A percentile compares a stretch with the other conserved stretches of the same genome.
These are phyloP conservation scores for Linum lewisii DNA, from an alignment of 345 rosid genomes.

Conservation along the genomic window DNA sequence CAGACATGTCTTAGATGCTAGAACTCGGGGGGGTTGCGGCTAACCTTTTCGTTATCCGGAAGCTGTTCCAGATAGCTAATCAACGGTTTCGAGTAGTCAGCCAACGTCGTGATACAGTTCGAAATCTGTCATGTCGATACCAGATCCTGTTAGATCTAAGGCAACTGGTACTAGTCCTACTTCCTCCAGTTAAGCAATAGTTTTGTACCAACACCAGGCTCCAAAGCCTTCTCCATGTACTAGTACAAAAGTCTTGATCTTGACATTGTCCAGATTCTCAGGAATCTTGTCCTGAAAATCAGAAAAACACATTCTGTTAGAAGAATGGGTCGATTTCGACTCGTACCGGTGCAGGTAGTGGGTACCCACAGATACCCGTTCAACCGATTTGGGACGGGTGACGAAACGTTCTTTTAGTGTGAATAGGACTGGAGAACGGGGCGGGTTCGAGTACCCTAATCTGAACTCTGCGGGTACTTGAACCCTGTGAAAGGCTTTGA, in stretches of 20 bases:
- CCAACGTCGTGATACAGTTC: constrained; percentile 55
- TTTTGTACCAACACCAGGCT: constrained; percentile 99
- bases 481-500: no score
- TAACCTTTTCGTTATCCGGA: constrained; percentile 83
- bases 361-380: no score
- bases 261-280: constrained; percentile 56
- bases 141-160: constrained; percentile 79
- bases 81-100: constrained; percentile 79
- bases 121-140: constrained; percentile 67
- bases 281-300: constrained; percentile 29
- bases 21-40: no score
- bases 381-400: no score
- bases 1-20: no score
- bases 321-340: no score
- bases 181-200: constrained; percentile 75
- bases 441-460: no score
- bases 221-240: constrained; percentile 98
- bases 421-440: no score
- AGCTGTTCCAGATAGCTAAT: constrained; percentile 46
- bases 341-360: no score
- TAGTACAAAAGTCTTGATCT: constrained; percentile 50
- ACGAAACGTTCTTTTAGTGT: no score
- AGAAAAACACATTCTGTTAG: not conserved
- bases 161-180: constrained; percentile 63
- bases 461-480: no score